Evolutionary conservation across 352 stramenopile species (phyloP).

Genomic region (Globisporangium nodosum): DNA sequence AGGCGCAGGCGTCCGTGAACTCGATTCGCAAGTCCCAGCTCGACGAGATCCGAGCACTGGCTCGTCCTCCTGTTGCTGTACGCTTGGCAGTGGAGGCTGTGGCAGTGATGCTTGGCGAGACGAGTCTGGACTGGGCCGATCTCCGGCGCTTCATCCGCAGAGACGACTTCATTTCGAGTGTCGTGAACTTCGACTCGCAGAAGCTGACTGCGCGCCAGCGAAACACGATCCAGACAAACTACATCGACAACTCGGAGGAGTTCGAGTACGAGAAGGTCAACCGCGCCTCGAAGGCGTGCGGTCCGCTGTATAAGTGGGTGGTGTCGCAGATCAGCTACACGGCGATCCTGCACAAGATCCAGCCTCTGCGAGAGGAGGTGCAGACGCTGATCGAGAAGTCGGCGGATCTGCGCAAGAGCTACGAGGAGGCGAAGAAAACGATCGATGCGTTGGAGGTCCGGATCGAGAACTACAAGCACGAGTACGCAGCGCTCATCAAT

Average conservation of each 20-base stretch:
- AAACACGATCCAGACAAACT: conserved; percentile 94
- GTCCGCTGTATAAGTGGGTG: conserved; percentile 99
- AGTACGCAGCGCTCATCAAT: conserved; percentile 98
- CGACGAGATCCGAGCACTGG: conserved; percentile 97
- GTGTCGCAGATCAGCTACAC: conserved; percentile 98
- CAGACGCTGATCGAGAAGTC: conserved; percentile 94
- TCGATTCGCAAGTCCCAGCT: conserved; percentile 99
- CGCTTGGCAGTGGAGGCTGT: conserved; percentile 97
- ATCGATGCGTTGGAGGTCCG: conserved; percentile 93
- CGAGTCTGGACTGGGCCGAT: conserved; percentile 95
- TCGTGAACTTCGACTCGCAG: conserved; percentile 99
- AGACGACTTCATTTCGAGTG: conserved; percentile 98
- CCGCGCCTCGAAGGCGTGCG: conserved; percentile 95
- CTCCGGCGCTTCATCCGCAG: conserved; percentile 96
- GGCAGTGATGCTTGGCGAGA: conserved; percentile 97
- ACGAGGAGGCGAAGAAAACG: conserved; percentile 90
- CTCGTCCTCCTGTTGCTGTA: conserved; percentile 94
- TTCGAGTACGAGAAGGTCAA: conserved; percentile 92
- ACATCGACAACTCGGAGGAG: conserved; percentile 90
- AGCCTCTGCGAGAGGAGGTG: conserved; percentile 98
- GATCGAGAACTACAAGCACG: conserved; percentile 97
- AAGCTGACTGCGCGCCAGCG: conserved; percentile 94
- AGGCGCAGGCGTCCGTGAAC: conserved; percentile 95
- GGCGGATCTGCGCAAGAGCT: conserved; percentile 88
- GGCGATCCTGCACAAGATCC: conserved; percentile 97